Evolutionary conservation across 306 rosid species (phyloP), one percentile per base, ranked within the genome.

Genomic region (Cercis canadensis): DNA sequence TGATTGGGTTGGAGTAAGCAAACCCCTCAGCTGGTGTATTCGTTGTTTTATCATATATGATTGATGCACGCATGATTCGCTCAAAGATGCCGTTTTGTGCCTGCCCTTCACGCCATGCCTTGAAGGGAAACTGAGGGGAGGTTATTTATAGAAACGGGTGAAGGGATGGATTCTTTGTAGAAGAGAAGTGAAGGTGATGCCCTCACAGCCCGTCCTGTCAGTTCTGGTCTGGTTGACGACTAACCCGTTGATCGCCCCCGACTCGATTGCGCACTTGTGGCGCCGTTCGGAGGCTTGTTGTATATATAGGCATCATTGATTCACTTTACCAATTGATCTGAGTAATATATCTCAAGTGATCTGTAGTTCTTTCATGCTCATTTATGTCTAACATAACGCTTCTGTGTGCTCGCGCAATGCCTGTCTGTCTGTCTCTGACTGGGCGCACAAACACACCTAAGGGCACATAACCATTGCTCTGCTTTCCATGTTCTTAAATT

Each of bases 251-350:
- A 75, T 79, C 83, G 71, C 81, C 71, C 84, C 58, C 59, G 52
- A 72, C 84, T 41, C 65, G 68, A 74, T 81, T 56, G 79, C 80
- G 82, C 80, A 67, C 69, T 62, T 61, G 5, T 2, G 67, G 56
- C 69, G 75, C 78, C 57, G 78, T 68, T 72, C 67, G 53, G 84
- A 69, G 85, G 82, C 53, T 64, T 78, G 88, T 84, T 90, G 85
- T 86, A 83, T 62, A 89, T 84, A 85, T 87, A 75, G 88, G 82
- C 82, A 83, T 83, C 57, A 58, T 79, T 85, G 77, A 68, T 87
- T 83, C 69, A 57, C 76, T 74, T 79, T 67, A 72, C 81, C 88
- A 81, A 83, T 81, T 85, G 82, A 67, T 85, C 75, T 33, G 62
- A 78, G 87, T 52, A 79, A 78, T 76, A 79, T 81, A 69, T 76